Conservation (phyloP, 345 rosid species). For the Erodium maritimum region DNA sequence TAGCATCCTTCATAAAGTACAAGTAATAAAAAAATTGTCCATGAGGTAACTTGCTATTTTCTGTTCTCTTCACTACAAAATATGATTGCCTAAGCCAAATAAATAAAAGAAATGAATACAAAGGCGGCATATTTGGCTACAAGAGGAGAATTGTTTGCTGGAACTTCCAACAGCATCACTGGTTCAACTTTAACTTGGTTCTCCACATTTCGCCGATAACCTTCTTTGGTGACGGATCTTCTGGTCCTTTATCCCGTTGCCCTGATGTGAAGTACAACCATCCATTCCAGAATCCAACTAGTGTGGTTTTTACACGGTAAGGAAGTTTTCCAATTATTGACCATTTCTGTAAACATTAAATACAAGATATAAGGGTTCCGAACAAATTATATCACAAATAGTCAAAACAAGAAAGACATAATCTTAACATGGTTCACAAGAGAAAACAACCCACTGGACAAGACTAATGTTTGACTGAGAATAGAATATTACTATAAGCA, state of each 20-base stretch:
- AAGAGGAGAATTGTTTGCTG: too few species aligned
- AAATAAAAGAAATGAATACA: too few species aligned
- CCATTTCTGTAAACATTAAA: constrained; percentile 54
- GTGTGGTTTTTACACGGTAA: constrained; percentile 81
- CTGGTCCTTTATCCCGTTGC: constrained; percentile 85
- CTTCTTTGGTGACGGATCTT: constrained; percentile 73
- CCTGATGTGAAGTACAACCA: constrained; percentile 89
- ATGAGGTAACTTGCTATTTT: background rate
- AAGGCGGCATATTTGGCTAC: too few species aligned
- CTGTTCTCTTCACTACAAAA: background rate
- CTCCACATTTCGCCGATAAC: constrained; percentile 87
- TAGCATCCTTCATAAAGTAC: background rate
- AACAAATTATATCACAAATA: background rate
- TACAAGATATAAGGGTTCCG: background rate
- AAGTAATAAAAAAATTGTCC: background rate
- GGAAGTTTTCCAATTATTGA: constrained; percentile 80
- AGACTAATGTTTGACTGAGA: too few species aligned
- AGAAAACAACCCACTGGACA: too few species aligned
- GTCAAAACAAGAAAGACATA: background rate
- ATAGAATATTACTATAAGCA: too few species aligned
- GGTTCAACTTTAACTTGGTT: constrained; percentile 54
- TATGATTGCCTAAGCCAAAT: background rate
- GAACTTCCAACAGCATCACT: background rate
- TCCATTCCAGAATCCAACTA: constrained; percentile 80
- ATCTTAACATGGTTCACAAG: too few species aligned